Evolutionary conservation across 2,329 filamentous ascomycete genomes (phyloP).

Genomic region (Phaeosphaeriaceae sp.): DNA sequence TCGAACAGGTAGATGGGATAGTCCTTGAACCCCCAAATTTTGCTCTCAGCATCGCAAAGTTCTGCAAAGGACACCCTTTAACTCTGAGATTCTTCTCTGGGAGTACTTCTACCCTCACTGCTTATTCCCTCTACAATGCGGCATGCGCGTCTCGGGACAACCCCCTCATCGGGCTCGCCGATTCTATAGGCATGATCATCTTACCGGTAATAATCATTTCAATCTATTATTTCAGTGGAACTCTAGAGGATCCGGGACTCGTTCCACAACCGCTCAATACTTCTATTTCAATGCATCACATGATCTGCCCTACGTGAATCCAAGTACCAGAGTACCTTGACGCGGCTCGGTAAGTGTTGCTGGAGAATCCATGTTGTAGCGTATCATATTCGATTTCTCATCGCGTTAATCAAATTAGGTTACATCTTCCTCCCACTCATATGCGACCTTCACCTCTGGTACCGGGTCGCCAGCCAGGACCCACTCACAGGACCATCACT

Average conservation of each 20-base stretch:
- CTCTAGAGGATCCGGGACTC: slow-evolving; percentile 16
- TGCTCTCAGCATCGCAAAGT: too few species aligned
- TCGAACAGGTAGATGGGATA: too few species aligned
- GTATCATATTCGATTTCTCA: slow-evolving; percentile 32
- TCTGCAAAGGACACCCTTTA: too few species aligned
- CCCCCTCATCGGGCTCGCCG: not conserved
- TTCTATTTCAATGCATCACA: slow-evolving; percentile 27
- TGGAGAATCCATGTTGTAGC: slow-evolving; percentile 26
- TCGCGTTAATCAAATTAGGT: slow-evolving; percentile 38
- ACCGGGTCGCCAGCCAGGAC: slow-evolving; percentile 1
- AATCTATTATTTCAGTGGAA: slow-evolving; percentile 1
- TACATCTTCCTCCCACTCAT: slow-evolving; percentile 39
- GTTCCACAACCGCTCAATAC: slow-evolving; percentile 14
- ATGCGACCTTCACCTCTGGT: slow-evolving; percentile 20
- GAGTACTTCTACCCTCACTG: not conserved
- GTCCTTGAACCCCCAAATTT: too few species aligned
- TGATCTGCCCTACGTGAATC: slow-evolving; percentile 25
- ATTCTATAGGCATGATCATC: not conserved
- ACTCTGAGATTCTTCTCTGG: not conserved
- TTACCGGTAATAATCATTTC: not conserved
- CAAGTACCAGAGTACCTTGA: slow-evolving; percentile 29
- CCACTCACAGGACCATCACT: not conserved
- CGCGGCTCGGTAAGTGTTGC: slow-evolving; percentile 31
- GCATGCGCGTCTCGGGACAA: too few species aligned
- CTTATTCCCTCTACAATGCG: not conserved